Evolutionary conservation across 176 grass and related monocot species (phyloP).

Genomic region (Lolium multiflorum): DNA sequence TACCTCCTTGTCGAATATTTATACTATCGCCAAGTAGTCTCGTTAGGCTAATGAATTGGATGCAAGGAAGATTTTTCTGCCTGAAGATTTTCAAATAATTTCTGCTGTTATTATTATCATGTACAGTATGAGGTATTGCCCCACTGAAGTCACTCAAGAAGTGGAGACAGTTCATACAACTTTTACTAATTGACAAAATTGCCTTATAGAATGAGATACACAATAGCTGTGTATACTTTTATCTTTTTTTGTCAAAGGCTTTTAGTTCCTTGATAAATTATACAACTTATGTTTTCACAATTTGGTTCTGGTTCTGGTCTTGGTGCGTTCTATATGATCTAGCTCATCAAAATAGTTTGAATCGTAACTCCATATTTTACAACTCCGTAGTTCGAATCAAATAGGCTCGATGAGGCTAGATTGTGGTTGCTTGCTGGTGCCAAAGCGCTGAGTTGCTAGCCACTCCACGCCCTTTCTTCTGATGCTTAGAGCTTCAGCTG

Average conservation of each 20-base stretch:
- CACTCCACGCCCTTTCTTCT: too few species aligned
- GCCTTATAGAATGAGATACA: neutral
- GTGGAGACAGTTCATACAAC: conserved; percentile 5
- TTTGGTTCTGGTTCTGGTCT: neutral
- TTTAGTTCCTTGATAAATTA: neutral
- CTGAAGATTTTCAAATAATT: neutral
- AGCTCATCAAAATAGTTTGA: neutral
- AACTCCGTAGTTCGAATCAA: too few species aligned
- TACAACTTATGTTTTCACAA: neutral
- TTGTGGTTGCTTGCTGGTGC: too few species aligned
- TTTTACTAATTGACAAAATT: neutral
- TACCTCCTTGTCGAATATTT: conserved; percentile 39
- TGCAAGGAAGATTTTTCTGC: neutral
- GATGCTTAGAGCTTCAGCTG: too few species aligned
- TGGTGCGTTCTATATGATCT: neutral
- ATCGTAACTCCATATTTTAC: neutral
- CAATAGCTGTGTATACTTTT: neutral
- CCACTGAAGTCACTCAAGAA: conserved; percentile 18
- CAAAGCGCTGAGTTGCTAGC: too few species aligned
- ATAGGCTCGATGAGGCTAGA: too few species aligned
- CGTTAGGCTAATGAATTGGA: conserved; percentile 32
- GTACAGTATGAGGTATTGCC: neutral
- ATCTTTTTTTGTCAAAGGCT: neutral
- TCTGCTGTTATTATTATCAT: conserved; percentile 3
- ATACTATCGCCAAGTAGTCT: neutral